A percentile compares a stretch with the other conserved stretches of the same genome.
These are phyloP conservation scores for Boletus tylopilopsis DNA, from an alignment of 768 basidiomycete genomes.

Conservation along the genomic window DNA sequence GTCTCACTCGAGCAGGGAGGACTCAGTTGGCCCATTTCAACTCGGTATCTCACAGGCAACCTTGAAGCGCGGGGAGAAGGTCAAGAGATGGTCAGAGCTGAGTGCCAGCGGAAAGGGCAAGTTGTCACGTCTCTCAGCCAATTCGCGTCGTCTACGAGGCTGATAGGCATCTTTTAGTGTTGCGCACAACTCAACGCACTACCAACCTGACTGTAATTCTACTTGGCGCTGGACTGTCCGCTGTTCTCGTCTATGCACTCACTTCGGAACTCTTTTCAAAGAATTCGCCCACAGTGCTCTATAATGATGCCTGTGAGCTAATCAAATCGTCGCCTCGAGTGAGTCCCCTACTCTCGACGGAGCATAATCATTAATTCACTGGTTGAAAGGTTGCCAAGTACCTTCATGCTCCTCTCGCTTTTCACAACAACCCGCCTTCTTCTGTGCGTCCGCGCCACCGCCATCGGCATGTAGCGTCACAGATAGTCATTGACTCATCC, in stretches of 20 bases:
- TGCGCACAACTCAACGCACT: constrained; percentile 44
- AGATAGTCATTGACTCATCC: constrained; percentile 65
- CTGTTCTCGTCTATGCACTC: constrained; percentile 69
- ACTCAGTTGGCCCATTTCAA: constrained; percentile 74
- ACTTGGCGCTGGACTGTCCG: constrained; percentile 77
- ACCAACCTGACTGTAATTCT: constrained; percentile 54
- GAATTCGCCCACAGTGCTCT: constrained; percentile 82
- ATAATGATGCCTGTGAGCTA: constrained; percentile 53
- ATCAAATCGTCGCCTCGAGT: constrained; percentile 47
- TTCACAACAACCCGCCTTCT: constrained; percentile 84
- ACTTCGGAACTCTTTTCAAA: constrained; percentile 84
- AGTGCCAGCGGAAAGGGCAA: constrained; percentile 73
- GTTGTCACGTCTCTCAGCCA: constrained; percentile 13
- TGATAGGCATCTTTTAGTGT: constrained; percentile 7
- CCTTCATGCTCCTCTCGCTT: constrained; percentile 62
- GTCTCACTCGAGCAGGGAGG: constrained; percentile 40
- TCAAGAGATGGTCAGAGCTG: constrained; percentile 78
- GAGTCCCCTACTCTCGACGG: constrained; percentile 10
- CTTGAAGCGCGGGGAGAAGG: constrained; percentile 48
- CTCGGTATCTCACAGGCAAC: constrained; percentile 63
- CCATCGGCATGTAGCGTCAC: constrained; percentile 77
- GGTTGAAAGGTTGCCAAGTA: constrained; percentile 59
- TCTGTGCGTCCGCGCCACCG: constrained; percentile 72
- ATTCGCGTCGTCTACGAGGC: background rate
- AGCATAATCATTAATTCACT: background rate